Evolutionary conservation across 257 asterid species (phyloP), one percentile per base, ranked within the genome.

Genomic region (Euphrasia confusa): DNA sequence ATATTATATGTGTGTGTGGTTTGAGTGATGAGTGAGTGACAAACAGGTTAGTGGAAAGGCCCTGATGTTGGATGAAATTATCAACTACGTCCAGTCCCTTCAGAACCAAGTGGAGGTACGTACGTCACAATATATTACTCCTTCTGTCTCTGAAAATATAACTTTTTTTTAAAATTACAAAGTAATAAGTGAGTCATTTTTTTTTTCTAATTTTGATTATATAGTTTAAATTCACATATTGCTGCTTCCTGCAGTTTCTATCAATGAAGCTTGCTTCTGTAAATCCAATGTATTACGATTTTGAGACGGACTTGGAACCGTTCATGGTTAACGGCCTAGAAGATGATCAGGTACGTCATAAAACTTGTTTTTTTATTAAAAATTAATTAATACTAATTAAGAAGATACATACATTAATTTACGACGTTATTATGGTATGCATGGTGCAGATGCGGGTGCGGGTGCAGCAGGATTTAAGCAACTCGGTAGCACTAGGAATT

Each of bases 51-150:
- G 85, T 24, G 97, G 97, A 14, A 90, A 90, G 95, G 96, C 97
- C 88, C 92, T 84, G 72, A 78, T 90, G 90, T 81, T 90, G 92
- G 97, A 90, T 79, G 95, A 90, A 72, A 90, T 90, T 33, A 90
- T 90, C 68, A 87, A 87, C 63, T 89, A 89, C 78, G 97, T 89
- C 76, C 95, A 86, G 60, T 89, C 95, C 66, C 80, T 89, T 54
- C 96, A 87, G 74, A 79, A 84, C 66, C 97, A 90, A 85, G 97
- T 90, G 24, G 96, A 90, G 97, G 97, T 32, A 32, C 37, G 37
- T 32, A 32, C 37, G 37, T 88, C 39, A 15, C 60, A 9, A 35
- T 14, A n/a, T n/a, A n/a, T n/a, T n/a, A n/a, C n/a, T n/a, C n/a
- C n/a, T n/a, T n/a, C n/a, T n/a, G n/a, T n/a, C n/a, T n/a, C n/a